These are phyloP conservation scores for Brassica hybrid DNA, from an alignment of 441 rosid genomes.

Conservation along the genomic window DNA sequence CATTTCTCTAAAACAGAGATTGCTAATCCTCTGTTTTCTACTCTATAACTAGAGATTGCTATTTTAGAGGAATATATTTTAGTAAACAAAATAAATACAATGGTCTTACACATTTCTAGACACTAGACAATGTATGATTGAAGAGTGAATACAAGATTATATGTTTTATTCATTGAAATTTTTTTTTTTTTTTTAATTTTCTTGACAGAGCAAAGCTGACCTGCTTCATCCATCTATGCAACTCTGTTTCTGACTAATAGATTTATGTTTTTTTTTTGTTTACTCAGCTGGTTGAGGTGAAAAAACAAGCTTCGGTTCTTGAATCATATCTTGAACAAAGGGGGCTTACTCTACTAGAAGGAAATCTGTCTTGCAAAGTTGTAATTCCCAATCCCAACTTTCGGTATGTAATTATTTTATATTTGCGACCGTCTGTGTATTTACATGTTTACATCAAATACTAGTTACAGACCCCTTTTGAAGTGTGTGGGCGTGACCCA, in stretches of 20 bases:
- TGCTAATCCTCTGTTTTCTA: no score
- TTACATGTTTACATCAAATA: background rate
- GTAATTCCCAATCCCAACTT: constrained; percentile 80
- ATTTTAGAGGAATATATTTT: no score
- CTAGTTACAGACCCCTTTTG: background rate
- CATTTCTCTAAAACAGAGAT: no score
- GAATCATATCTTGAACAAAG: constrained; percentile 93
- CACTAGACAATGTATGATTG: no score
- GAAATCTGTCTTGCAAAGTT: constrained; percentile 82
- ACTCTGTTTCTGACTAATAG: background rate
- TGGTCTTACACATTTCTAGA: no score
- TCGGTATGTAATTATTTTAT: constrained; percentile 47
- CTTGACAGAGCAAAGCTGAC: background rate
- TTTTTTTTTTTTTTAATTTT: no score
- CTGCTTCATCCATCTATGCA: background rate
- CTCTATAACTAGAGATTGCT: no score
- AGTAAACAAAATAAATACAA: no score
- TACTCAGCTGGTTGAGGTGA: constrained; percentile 65
- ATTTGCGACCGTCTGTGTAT: constrained; percentile 9
- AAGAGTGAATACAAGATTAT: no score
- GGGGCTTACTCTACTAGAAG: constrained; percentile 79
- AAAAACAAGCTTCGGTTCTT: constrained; percentile 69
- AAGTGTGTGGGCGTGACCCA: background rate
- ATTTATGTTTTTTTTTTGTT: constrained; percentile 13
- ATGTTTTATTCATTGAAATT: no score